These are phyloP conservation scores for Claviceps cyperi DNA, from an alignment of 2,329 filamentous ascomycete species.

Conservation along the genomic window DNA sequence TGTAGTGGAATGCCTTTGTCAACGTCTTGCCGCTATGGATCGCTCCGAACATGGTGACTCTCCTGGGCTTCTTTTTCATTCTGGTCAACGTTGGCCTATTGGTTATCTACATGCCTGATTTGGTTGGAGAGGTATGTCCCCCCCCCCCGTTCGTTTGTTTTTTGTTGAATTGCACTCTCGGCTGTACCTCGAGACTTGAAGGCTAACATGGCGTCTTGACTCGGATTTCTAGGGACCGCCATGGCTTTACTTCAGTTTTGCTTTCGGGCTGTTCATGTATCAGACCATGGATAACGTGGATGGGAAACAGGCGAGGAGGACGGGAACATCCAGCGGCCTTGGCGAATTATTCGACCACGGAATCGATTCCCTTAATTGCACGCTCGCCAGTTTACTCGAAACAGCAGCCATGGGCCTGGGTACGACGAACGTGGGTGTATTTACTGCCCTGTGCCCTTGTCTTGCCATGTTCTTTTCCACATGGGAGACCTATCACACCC, in stretches of 20 bases:
- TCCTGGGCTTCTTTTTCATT: constrained; percentile 91
- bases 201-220: not conserved
- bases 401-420: constrained; percentile 89
- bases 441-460: constrained; percentile 81
- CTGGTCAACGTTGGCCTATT: constrained; percentile 64
- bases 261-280: constrained; percentile 93
- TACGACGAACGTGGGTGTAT: constrained; percentile 68
- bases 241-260: constrained; percentile 95
- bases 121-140: constrained; percentile 66
- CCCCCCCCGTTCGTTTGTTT: not conserved
- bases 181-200: not conserved
- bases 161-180: not conserved
- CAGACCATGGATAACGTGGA: constrained; percentile 99
- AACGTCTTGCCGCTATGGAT: constrained; percentile 89
- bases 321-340: constrained; percentile 84
- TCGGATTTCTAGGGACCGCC: constrained; percentile 48
- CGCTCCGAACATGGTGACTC: constrained; percentile 93
- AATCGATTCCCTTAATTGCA: constrained; percentile 96
- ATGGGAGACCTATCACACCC: constrained; percentile 98
- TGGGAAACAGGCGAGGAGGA: constrained; percentile 90
- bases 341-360: constrained; percentile 98
- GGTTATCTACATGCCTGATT: constrained; percentile 71
- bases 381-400: constrained; percentile 77
- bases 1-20: constrained; percentile 92
- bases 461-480: constrained; percentile 99